Base-by-base conservation (phyloP, 768 basidiomycete genomes). In the Agaricus blazei region DNA sequence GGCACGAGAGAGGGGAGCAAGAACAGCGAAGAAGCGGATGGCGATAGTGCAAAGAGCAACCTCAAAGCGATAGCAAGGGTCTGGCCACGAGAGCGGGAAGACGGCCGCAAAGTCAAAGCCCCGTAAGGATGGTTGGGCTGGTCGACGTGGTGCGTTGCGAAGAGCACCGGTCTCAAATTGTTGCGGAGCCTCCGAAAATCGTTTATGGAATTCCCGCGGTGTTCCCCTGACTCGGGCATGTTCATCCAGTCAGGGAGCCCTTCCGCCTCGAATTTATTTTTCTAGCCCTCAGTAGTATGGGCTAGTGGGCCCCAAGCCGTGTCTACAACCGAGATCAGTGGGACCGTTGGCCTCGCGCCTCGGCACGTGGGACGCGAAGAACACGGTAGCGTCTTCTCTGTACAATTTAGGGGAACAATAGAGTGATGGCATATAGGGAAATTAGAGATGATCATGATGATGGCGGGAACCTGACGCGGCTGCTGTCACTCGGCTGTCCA, bases 61-160 rank as follows among this genome's bases (percentile, higher is more conserved):
- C 64, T 60, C 57, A 47, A 62, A 52, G 58, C 56, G 59, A 62
- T 48, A 65, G 64, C 63, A 60, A 65, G 43, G 54, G 69, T 67
- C 26, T 38, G 29, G 27, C 34, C 43, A 36, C 24, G 29, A 44
- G 26, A 14, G 36, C 23, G 38, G 40, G 24, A 31, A 34, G 40
- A 36, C 26, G 51, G 41, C 23, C 23, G 52, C 27, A 62, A 65
- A 72, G 69, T 62, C 66, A 71, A 68, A 72, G 69, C 70, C 68
- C 27, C 31, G 34, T 24, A 11, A 72, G 60, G 53, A 12, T 15
- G 23, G 43, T 0, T 36, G 43, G 27, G 43, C 34, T 34, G 34
- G 36, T 52, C 52, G 42, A 52, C 52, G 52, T 52, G 52, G 52
- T 52, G 36, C 23, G 52, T 52, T 52, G 52, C 42, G 44, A 52